Evolutionary conservation across 768 basidiomycete species (phyloP).

Genomic region (Naganishia onofrii): DNA sequence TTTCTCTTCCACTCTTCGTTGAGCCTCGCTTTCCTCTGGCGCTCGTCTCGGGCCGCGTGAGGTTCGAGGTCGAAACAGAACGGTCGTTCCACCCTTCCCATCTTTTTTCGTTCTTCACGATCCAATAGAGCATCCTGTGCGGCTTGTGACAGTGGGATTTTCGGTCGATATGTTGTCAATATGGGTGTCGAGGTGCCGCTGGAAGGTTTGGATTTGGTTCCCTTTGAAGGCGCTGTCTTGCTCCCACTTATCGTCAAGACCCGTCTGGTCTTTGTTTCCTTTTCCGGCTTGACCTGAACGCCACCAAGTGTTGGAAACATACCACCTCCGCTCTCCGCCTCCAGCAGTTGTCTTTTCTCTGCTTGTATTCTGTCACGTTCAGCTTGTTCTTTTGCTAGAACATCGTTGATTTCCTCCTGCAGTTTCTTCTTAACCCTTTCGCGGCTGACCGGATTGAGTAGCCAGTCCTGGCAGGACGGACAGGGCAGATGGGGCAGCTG

Average conservation of each 20-base stretch:
- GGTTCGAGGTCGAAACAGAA: slow-evolving; percentile 39
- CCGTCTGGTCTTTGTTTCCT: slow-evolving; percentile 32
- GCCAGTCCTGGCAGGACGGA: slow-evolving; percentile 46
- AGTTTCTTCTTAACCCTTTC: slow-evolving; percentile 42
- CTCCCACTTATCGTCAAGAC: slow-evolving; percentile 42
- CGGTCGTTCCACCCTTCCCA: slow-evolving; percentile 25
- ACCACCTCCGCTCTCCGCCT: slow-evolving; percentile 43
- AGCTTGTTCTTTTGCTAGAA: slow-evolving; percentile 39
- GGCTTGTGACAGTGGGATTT: slow-evolving; percentile 20
- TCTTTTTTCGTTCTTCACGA: not conserved
- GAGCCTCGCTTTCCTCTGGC: slow-evolving; percentile 36
- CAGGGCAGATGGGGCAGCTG: slow-evolving; percentile 51
- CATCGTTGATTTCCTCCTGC: slow-evolving; percentile 40
- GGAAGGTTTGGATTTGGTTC: slow-evolving; percentile 35
- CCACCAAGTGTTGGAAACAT: slow-evolving; percentile 42
- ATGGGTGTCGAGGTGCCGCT: slow-evolving; percentile 23
- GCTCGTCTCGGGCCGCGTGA: slow-evolving; percentile 30
- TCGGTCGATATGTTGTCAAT: slow-evolving; percentile 43
- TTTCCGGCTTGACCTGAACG: not conserved
- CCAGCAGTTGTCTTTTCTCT: slow-evolving; percentile 32
- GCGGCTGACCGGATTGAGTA: slow-evolving; percentile 39
- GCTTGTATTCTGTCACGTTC: slow-evolving; percentile 38
- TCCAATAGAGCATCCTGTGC: slow-evolving; percentile 22
- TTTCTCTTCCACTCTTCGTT: slow-evolving; percentile 36
- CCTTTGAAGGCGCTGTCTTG: slow-evolving; percentile 21